phyloP scores from a whole-genome alignment of 257 asterid genomes.

The Verbena officinalis region DNA sequence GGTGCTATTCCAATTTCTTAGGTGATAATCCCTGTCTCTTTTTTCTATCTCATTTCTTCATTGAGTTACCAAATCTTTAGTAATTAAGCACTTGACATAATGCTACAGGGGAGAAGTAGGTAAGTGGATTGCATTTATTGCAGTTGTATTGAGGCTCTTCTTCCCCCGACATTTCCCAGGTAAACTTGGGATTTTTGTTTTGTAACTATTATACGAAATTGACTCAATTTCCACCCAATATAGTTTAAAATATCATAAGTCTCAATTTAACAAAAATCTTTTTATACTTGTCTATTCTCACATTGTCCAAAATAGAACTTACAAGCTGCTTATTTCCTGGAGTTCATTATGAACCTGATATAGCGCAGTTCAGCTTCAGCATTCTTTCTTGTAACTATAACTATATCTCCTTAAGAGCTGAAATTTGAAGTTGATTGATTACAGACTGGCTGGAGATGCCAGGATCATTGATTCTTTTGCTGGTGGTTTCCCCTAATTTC shows the following conservation, averaged over 20 bases:
- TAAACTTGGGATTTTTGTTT: slow-evolving; percentile 2
- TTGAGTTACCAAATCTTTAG: neutral
- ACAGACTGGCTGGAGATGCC: slow-evolving; percentile 95
- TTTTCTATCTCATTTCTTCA: neutral
- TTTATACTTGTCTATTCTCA: neutral
- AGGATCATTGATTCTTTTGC: slow-evolving; percentile 78
- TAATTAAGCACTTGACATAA: slow-evolving; percentile 3
- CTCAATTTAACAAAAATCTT: neutral
- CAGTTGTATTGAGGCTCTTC: slow-evolving; percentile 90
- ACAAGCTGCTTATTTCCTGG: no score
- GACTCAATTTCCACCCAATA: neutral
- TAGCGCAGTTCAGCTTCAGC: no score
- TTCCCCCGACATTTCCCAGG: slow-evolving; percentile 97
- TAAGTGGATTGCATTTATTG: slow-evolving; percentile 79
- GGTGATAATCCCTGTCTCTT: slow-evolving; percentile 41
- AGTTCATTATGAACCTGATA: no score
- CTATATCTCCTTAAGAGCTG: neutral
- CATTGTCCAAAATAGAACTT: no score
- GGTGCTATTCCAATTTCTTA: slow-evolving; percentile 54
- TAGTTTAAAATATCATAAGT: neutral
- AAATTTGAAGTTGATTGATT: neutral
- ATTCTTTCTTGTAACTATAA: no score
- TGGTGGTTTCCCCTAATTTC: slow-evolving; percentile 82
- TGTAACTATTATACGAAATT: neutral
- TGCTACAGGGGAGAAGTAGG: slow-evolving; percentile 85